A percentile compares a stretch with the other conserved stretches of the same genome.
These are phyloP conservation scores for Chytriomyces confervae DNA, from an alignment of 192 early-diverging fungal genomes.

Conservation along the genomic window DNA sequence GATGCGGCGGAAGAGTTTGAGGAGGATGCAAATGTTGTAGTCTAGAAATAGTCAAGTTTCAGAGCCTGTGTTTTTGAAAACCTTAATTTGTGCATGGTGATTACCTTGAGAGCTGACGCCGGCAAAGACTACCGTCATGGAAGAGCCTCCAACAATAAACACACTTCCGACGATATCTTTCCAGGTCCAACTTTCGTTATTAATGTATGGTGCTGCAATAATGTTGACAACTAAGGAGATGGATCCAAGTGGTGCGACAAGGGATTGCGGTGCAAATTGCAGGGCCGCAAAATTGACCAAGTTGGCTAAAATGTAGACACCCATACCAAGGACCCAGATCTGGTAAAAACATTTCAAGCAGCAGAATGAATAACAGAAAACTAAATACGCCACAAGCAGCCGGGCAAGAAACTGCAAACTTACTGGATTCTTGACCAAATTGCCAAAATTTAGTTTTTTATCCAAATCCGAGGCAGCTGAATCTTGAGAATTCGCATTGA, in stretches of 20 bases:
- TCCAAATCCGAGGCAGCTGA: conserved; percentile 37
- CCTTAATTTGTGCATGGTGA: not conserved
- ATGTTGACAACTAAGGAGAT: conserved; percentile 82
- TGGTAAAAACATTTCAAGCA: conserved; percentile 1
- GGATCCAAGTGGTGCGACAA: conserved; percentile 78
- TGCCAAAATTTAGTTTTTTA: conserved; percentile 40
- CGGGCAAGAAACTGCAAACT: conserved; percentile 14
- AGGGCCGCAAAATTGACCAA: conserved; percentile 74
- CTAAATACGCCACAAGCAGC: not conserved
- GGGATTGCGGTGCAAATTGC: conserved; percentile 82
- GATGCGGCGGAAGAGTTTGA: conserved; percentile 67
- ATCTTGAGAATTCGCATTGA: conserved; percentile 11
- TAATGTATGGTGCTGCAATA: conserved; percentile 76
- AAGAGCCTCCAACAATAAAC: conserved; percentile 76
- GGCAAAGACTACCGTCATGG: conserved; percentile 74
- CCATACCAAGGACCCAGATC: conserved; percentile 72
- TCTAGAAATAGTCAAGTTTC: conserved; percentile 45
- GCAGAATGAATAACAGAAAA: not conserved
- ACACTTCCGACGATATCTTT: conserved; percentile 75
- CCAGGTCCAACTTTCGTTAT: conserved; percentile 70
- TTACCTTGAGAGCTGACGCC: conserved; percentile 39
- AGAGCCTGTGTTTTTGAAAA: not conserved
- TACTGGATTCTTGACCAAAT: conserved; percentile 49
- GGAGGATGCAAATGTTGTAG: conserved; percentile 74
- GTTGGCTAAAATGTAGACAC: conserved; percentile 75